A percentile compares a stretch with the other conserved stretches of the same genome.
Conservation (phyloP, 352 stramenopile genomes). For the Pythium pyrilobum region DNA sequence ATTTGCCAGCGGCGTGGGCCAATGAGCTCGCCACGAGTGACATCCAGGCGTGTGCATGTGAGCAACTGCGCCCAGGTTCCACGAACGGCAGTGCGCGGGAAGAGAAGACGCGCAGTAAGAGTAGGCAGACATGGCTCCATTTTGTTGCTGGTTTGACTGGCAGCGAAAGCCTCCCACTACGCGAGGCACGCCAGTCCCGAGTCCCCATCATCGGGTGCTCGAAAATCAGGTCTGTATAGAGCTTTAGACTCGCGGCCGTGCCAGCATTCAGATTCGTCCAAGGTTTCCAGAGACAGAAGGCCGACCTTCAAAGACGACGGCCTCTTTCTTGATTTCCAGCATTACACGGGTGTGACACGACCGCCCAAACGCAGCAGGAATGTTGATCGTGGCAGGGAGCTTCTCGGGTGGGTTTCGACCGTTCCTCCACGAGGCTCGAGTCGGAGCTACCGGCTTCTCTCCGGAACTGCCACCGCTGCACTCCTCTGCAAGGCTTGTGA, state of each 20-base stretch:
- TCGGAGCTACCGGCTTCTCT: background rate
- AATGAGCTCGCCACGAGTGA: background rate
- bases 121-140: constrained; percentile 3
- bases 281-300: too few relatives aligned
- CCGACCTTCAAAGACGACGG: too few relatives aligned
- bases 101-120: too few relatives aligned
- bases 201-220: background rate
- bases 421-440: background rate
- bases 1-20: too few relatives aligned
- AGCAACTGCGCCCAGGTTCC: constrained; percentile 7
- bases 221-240: too few relatives aligned
- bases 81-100: background rate
- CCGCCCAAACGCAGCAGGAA: too few relatives aligned
- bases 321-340: too few relatives aligned
- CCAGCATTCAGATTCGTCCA: too few relatives aligned
- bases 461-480: constrained; percentile 12
- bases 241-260: too few relatives aligned
- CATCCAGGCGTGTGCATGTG: background rate
- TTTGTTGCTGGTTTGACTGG: background rate
- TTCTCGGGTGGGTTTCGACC: background rate
- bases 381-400: too few relatives aligned
- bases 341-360: too few relatives aligned
- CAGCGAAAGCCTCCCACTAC: background rate
- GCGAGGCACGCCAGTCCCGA: background rate
- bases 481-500: background rate